Evolutionary conservation across 2,329 filamentous ascomycete genomes (phyloP).

Genomic region (Triangularia setosa): DNA sequence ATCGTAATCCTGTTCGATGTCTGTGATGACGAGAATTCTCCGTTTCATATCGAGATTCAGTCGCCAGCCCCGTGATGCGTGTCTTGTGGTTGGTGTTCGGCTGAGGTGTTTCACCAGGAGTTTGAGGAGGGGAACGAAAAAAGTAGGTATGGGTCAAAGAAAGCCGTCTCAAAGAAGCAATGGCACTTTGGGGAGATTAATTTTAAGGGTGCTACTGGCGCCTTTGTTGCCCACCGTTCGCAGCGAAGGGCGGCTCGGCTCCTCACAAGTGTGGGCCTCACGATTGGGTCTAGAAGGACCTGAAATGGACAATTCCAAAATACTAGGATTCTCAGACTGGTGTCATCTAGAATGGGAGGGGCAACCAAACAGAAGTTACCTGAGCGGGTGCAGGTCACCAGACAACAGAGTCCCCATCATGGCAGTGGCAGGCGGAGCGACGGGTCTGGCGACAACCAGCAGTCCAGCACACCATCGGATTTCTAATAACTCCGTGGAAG

Average conservation of each 20-base stretch:
- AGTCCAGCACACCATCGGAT: neutral
- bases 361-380: neutral
- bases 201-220: neutral
- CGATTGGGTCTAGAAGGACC: neutral
- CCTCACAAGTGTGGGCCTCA: neutral
- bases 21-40: constrained; percentile 17
- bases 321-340: neutral
- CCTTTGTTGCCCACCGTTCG: neutral
- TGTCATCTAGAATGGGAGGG: no score
- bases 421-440: neutral
- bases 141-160: neutral
- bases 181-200: neutral
- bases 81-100: neutral
- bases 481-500: constrained; percentile 63
- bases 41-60: constrained; percentile 1
- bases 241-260: neutral
- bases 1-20: constrained; percentile 22
- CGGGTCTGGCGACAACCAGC: neutral
- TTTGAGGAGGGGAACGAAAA: neutral
- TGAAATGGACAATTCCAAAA: neutral
- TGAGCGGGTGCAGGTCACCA: neutral
- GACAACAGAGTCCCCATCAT: neutral
- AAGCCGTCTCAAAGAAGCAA: neutral
- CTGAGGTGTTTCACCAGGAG: neutral
- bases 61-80: neutral